phyloP scores from a whole-genome alignment of 2,329 filamentous ascomycete species.

The Cercospora beticola region DNA sequence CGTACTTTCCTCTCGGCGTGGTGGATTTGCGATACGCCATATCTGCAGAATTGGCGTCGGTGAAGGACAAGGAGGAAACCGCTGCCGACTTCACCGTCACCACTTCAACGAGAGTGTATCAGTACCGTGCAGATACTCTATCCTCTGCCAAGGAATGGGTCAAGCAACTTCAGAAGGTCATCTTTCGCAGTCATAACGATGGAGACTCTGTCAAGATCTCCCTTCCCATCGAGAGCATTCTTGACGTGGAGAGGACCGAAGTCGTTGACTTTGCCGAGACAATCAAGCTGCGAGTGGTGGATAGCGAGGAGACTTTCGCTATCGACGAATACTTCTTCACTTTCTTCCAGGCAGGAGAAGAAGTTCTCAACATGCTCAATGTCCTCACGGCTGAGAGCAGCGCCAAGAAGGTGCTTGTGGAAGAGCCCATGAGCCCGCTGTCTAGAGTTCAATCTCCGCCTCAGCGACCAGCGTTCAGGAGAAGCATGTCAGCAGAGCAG shows the following conservation, averaged over 20 bases:
- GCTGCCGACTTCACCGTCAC: slow-evolving; percentile 68
- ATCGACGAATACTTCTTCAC: slow-evolving; percentile 99
- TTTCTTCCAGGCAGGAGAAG: slow-evolving; percentile 83
- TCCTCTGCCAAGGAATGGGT: slow-evolving; percentile 96
- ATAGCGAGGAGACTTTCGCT: slow-evolving; percentile 90
- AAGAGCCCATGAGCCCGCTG: slow-evolving; percentile 14
- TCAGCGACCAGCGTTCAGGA: slow-evolving; percentile 1
- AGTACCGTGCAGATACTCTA: slow-evolving; percentile 84
- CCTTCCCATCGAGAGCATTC: slow-evolving; percentile 80
- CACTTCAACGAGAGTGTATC: slow-evolving; percentile 78
- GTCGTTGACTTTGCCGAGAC: slow-evolving; percentile 92
- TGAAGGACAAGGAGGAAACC: slow-evolving; percentile 61
- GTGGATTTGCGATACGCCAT: slow-evolving; percentile 92
- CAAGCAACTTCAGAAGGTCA: slow-evolving; percentile 86
- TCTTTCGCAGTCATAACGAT: slow-evolving; percentile 93
- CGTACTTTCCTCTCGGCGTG: slow-evolving; percentile 88
- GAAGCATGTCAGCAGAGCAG: slow-evolving; percentile 17
- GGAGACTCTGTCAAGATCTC: slow-evolving; percentile 97
- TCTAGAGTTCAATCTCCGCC: slow-evolving; percentile 6
- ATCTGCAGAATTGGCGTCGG: slow-evolving; percentile 65
- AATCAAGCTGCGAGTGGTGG: slow-evolving; percentile 87
- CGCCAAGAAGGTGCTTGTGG: slow-evolving; percentile 19
- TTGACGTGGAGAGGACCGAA: slow-evolving; percentile 88
- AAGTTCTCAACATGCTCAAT: slow-evolving; percentile 60
- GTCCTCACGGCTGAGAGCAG: slow-evolving; percentile 67